Evolutionary conservation across 352 stramenopile species (phyloP).

Genomic region (Phytophthora litchii): DNA sequence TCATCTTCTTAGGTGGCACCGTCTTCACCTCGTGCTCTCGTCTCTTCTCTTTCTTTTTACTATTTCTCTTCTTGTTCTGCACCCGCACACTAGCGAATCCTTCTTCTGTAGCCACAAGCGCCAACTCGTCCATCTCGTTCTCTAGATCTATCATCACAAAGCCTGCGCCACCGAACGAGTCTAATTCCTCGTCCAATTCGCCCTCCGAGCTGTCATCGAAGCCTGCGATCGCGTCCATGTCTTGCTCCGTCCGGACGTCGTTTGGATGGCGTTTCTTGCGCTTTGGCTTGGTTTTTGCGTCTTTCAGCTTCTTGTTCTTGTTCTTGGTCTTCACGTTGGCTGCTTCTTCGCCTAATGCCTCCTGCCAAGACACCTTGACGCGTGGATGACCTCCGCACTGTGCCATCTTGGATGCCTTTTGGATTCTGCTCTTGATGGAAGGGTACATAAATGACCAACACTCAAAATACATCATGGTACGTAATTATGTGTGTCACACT

Average conservation of each 20-base stretch:
- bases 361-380: slow-evolving; percentile 42
- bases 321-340: slow-evolving; percentile 10
- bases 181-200: slow-evolving; percentile 27
- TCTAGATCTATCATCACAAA: slow-evolving; percentile 54
- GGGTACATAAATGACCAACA: slow-evolving; percentile 10
- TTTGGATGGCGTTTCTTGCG: slow-evolving; percentile 35
- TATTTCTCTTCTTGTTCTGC: slow-evolving; percentile 24
- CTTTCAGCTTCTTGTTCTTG: slow-evolving; percentile 20
- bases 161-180: slow-evolving; percentile 32
- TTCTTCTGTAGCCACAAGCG: slow-evolving; percentile 36
- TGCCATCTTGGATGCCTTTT: slow-evolving; percentile 21
- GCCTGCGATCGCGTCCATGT: slow-evolving; percentile 35
- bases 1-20: slow-evolving; percentile 18
- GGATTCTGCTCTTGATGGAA: not conserved
- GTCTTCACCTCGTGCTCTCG: slow-evolving; percentile 1
- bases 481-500: not conserved
- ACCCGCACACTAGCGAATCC: slow-evolving; percentile 21
- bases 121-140: slow-evolving; percentile 49
- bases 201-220: slow-evolving; percentile 37
- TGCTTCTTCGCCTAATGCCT: slow-evolving; percentile 33
- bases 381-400: slow-evolving; percentile 8
- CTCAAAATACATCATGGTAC: slow-evolving; percentile 3
- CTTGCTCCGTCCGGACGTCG: slow-evolving; percentile 39
- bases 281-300: slow-evolving; percentile 17
- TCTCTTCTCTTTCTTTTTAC: slow-evolving; percentile 18